Evolutionary conservation across 345 rosid genomes (phyloP).

Genomic region (Pistacia vera): DNA sequence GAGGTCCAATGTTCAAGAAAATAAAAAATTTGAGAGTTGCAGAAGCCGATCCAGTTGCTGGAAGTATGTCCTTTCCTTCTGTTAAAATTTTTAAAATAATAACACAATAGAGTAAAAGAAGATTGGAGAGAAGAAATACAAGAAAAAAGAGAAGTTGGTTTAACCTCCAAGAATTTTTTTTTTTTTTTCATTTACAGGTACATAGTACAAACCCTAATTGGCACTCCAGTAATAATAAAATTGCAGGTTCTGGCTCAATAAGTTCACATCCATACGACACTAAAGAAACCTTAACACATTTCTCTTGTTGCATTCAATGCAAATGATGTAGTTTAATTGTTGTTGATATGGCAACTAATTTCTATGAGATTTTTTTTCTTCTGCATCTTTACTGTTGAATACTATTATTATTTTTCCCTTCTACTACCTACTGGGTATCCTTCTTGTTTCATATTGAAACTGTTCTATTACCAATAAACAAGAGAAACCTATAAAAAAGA

Average conservation of each 20-base stretch:
- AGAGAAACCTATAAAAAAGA: not conserved
- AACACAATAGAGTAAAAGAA: not conserved
- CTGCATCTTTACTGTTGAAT: not conserved
- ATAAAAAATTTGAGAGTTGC: conserved; percentile 30
- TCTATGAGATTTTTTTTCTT: not conserved
- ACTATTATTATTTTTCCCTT: not conserved
- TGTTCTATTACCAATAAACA: not conserved
- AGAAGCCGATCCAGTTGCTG: conserved; percentile 32
- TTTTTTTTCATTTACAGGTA: not conserved
- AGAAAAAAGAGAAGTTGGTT: not conserved
- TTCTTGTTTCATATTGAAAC: not conserved
- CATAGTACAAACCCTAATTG: not conserved
- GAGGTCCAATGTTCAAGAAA: conserved; percentile 35
- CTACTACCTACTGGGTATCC: not conserved
- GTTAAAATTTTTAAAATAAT: no score
- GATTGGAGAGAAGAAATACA: not conserved
- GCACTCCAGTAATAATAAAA: not conserved
- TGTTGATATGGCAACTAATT: not conserved
- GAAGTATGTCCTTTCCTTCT: conserved; percentile 42
- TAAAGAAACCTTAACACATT: no score
- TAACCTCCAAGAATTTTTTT: not conserved
- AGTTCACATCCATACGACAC: not conserved
- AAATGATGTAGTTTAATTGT: not conserved
- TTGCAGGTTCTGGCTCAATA: not conserved
- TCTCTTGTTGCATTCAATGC: conserved; percentile 6